Evolutionary conservation across 495 filamentous ascomycete species (phyloP).

Genomic region (Talaromyces adpressus): DNA sequence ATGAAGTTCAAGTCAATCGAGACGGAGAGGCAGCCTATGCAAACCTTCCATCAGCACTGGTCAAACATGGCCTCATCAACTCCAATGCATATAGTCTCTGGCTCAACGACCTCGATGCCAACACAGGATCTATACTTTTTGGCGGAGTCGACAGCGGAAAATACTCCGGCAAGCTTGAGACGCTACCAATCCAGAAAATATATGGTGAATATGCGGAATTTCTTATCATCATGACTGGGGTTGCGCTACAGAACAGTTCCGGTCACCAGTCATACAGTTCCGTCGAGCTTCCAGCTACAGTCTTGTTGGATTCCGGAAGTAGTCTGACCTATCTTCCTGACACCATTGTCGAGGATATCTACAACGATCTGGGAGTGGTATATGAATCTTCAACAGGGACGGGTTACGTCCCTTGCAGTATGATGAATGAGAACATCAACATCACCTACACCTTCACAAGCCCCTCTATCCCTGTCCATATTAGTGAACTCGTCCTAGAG

Average conservation of each 20-base stretch:
- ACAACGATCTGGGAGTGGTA: conserved; percentile 53
- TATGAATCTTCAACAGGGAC: conserved; percentile 44
- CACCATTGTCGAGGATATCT: conserved; percentile 55
- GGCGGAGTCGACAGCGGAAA: conserved; percentile 84
- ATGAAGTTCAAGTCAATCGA: conserved; percentile 71
- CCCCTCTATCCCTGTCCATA: conserved; percentile 61
- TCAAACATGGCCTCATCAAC: conserved; percentile 59
- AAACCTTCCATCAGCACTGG: conserved; percentile 74
- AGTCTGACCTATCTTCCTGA: conserved; percentile 85
- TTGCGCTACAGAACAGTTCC: conserved; percentile 42
- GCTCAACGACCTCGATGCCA: conserved; percentile 51
- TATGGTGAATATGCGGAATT: conserved; percentile 62
- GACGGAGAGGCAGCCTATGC: conserved; percentile 55
- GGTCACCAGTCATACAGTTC: conserved; percentile 40
- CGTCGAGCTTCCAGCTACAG: conserved; percentile 49
- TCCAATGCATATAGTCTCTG: conserved; percentile 73
- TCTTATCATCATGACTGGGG: conserved; percentile 67
- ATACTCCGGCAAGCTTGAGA: conserved; percentile 63
- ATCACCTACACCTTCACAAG: conserved; percentile 65
- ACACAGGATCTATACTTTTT: conserved; percentile 78
- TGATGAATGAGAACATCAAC: conserved; percentile 48
- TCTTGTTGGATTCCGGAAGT: conserved; percentile 85
- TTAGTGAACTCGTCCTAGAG: conserved; percentile 73
- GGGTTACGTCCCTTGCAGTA: conserved; percentile 67
- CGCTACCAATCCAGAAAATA: conserved; percentile 64